Conservation (phyloP, 202 grass and related monocot genomes). For the Zizania palustris region DNA sequence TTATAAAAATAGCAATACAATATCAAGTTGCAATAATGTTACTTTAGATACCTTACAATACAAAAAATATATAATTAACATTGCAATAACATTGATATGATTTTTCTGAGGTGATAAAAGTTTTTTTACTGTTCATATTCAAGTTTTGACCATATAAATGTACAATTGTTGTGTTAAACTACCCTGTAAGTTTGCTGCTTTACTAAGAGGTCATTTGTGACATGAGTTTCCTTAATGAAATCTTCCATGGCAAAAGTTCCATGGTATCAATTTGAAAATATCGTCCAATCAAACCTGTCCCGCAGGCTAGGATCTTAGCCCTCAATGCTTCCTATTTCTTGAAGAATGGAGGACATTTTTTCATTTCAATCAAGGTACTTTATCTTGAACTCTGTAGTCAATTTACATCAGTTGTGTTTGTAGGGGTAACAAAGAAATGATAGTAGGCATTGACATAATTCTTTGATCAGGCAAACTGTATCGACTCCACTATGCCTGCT, state of each 20-base stretch:
- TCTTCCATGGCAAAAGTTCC: too few relatives aligned
- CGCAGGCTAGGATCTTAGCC: conserved; percentile 93
- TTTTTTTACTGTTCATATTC: neutral
- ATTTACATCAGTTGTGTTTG: too few relatives aligned
- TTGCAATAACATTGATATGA: too few relatives aligned
- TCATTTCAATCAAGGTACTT: conserved; percentile 95
- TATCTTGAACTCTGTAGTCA: neutral
- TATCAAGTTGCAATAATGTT: too few relatives aligned
- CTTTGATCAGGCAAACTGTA: conserved; percentile 72
- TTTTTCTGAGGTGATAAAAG: neutral
- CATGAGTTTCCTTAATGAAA: neutral
- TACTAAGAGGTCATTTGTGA: too few relatives aligned
- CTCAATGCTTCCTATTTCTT: conserved; percentile 91
- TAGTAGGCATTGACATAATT: neutral
- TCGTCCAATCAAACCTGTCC: neutral
- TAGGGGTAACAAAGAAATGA: neutral
- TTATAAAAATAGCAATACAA: too few relatives aligned
- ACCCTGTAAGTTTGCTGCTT: neutral
- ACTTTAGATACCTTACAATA: too few relatives aligned
- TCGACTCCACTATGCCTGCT: conserved; percentile 69
- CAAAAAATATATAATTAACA: too few relatives aligned
- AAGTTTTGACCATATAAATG: too few relatives aligned
- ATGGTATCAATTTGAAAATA: neutral
- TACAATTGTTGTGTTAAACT: neutral
- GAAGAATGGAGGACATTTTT: conserved; percentile 95